A percentile compares a stretch with the other conserved stretches of the same genome.
Evolutionary conservation across 202 grass and related monocot genomes (phyloP).

Genomic region (Panicum hallii): DNA sequence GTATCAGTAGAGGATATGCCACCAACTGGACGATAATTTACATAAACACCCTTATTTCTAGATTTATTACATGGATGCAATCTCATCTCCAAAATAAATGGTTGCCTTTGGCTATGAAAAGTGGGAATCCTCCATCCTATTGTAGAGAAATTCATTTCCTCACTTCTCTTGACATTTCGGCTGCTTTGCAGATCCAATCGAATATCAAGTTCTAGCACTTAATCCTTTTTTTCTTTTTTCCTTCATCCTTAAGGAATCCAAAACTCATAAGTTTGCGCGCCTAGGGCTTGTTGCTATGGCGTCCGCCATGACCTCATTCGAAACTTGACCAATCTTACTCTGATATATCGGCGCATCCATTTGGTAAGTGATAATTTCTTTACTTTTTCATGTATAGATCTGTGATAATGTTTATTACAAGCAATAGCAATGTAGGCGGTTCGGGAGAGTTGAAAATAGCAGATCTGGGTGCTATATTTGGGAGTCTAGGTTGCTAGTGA

Average conservation of each 20-base stretch:
- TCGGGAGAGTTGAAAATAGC: background rate
- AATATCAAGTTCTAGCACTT: background rate
- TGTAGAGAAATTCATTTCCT: background rate
- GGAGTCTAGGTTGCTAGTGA: background rate
- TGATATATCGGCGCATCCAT: background rate
- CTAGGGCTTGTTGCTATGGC: background rate
- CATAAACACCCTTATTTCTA: background rate
- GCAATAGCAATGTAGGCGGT: no score
- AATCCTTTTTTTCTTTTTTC: background rate
- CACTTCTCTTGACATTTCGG: background rate
- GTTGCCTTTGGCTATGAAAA: background rate
- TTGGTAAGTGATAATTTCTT: slow-evolving; percentile 1
- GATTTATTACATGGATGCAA: background rate
- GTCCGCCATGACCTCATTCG: background rate
- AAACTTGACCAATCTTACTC: background rate
- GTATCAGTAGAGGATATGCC: background rate
- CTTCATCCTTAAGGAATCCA: background rate
- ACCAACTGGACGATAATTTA: background rate
- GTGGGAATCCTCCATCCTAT: background rate
- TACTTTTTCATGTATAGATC: background rate
- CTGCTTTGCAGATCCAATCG: no score
- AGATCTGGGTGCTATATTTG: background rate
- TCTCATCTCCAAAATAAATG: slow-evolving; percentile 2
- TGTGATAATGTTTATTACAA: background rate
- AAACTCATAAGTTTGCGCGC: background rate